Evolutionary conservation across 306 rosid species (phyloP).

Genomic region (Cercis canadensis): DNA sequence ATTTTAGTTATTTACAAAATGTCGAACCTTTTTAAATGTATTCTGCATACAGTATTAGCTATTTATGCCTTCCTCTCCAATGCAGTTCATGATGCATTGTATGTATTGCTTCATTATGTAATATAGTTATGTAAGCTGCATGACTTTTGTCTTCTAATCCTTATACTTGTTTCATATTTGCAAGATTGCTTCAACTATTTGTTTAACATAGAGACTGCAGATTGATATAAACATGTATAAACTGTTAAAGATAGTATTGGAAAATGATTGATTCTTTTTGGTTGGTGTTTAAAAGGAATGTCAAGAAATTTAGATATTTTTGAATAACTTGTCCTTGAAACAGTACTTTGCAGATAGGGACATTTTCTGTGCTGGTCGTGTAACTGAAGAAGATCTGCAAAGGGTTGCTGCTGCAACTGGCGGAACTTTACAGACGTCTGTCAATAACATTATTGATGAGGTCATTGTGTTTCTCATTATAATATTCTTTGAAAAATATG

Average conservation of each 20-base stretch:
- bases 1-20: not conserved
- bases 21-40: slow-evolving; percentile 14
- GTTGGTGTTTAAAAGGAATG: not conserved
- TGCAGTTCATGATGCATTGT: slow-evolving; percentile 3
- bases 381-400: slow-evolving; percentile 90
- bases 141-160: not conserved
- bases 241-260: not conserved
- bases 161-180: not conserved
- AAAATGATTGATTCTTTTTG: not conserved
- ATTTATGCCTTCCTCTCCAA: not conserved
- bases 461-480: slow-evolving; percentile 37
- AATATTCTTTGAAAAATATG: not conserved
- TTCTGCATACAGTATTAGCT: not conserved
- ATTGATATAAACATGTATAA: not conserved
- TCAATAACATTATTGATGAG: slow-evolving; percentile 91
- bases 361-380: slow-evolving; percentile 99
- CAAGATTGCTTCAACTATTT: not conserved
- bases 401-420: slow-evolving; percentile 97
- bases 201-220: not conserved
- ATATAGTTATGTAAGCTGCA: not conserved
- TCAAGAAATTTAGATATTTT: not conserved
- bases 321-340: slow-evolving; percentile 37
- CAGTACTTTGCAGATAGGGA: slow-evolving; percentile 99
- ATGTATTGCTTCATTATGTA: slow-evolving; percentile 9
- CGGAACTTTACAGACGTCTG: slow-evolving; percentile 97